Base-by-base conservation (phyloP, 2,329 filamentous ascomycete species). In the Cryphonectria parasitica region DNA sequence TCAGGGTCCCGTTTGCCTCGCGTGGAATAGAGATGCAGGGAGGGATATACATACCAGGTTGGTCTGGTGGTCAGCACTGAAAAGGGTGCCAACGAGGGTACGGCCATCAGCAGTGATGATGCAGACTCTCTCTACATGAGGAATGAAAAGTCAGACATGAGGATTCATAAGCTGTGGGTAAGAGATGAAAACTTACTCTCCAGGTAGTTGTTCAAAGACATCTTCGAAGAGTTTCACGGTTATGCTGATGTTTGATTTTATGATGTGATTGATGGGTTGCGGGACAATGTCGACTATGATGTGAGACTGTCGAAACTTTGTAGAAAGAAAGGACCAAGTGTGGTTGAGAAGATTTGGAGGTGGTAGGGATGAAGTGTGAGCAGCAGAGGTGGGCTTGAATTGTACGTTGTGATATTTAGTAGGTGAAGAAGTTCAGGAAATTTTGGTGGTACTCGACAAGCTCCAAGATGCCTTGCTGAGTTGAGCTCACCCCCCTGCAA, bases 91-190 rank as follows among this genome's bases (percentile, higher is more conserved):
- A 73, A 93, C 87, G 31, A 95, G 84, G 63, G 93, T 97, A 76
- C 95, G 91, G 66, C 95, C 96, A 82, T 98, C 96, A 75, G 93
- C 92, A 39, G 96, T 98, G 74, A 98, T 88, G 77, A 98, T 91
- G 71, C 95, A 87, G 76, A 98, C 93, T 82, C 94, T 97, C 83
- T 97, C 96, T 98, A 25, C 15, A 13, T 36, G 41, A 39, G 39
- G 43, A 6, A 22, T 49, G 45, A 31, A 56, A 39, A 45, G 25
- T 60, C 10, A 45, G 28, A 22, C 45, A 52, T 65, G 56, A 65
- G 28, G n/a, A 45, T 11, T 22, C 6, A 39, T 39, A 25, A 45
- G 63, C 19, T 49, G 31, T 25, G 22, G 2, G 17, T 17, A 17
- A n/a, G 36, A 25, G 41, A 31, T 28, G 7, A 22, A 63, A 19